Conservation (phyloP, 2,329 filamentous ascomycete species). For the Monilinia laxa region DNA sequence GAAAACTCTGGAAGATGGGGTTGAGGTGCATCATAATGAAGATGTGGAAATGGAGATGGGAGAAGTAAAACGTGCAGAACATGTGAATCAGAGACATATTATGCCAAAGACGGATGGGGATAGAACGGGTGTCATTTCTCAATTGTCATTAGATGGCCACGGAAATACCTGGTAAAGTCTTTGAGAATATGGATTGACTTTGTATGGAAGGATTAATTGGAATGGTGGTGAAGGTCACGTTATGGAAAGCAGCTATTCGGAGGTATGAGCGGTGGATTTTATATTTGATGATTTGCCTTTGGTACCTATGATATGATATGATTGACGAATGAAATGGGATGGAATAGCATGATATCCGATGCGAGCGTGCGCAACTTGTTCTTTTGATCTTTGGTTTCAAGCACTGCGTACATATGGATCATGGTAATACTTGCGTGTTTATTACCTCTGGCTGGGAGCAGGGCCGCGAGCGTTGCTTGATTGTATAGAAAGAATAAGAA, state of each 20-base stretch:
- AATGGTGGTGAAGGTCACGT: not conserved
- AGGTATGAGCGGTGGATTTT: not conserved
- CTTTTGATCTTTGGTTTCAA: not conserved
- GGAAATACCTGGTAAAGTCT: constrained; percentile 19
- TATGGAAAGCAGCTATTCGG: not conserved
- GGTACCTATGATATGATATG: constrained; percentile 8
- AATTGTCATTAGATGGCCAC: constrained; percentile 24
- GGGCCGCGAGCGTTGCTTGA: not conserved
- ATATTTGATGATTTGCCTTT: not conserved
- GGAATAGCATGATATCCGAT: constrained; percentile 17
- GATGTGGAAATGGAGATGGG: constrained; percentile 21
- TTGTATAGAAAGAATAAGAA: constrained; percentile 13
- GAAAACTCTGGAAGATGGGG: constrained; percentile 20
- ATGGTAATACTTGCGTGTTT: not conserved
- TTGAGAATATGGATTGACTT: not conserved
- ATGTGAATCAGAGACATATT: constrained; percentile 31
- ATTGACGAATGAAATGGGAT: constrained; percentile 10
- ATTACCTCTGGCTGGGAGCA: not conserved
- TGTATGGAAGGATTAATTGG: not conserved
- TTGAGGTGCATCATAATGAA: constrained; percentile 22
- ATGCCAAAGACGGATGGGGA: constrained; percentile 30
- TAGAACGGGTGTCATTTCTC: constrained; percentile 7
- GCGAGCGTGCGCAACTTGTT: constrained; percentile 2
- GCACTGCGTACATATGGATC: constrained; percentile 4
- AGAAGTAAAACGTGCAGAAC: constrained; percentile 29